A percentile compares a stretch with the other conserved stretches of the same genome.
These are phyloP conservation scores for Pleurotus ostreatus DNA, from an alignment of 768 basidiomycete species.

Conservation along the genomic window DNA sequence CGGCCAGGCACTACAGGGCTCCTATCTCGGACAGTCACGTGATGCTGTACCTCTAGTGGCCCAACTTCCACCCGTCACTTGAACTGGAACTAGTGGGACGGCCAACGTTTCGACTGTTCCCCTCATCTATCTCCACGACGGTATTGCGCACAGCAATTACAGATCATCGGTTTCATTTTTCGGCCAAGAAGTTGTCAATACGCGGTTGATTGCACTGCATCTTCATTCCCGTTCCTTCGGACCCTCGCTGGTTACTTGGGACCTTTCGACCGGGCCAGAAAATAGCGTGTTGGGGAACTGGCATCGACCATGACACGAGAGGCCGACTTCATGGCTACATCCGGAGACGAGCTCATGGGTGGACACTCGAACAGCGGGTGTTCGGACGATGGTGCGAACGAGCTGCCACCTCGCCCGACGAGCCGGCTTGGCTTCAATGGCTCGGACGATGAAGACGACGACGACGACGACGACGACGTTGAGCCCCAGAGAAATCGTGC, in stretches of 20 bases:
- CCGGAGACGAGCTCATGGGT: slow-evolving; percentile 13
- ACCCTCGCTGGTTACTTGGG: neutral
- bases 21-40: neutral
- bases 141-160: neutral
- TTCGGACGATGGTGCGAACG: slow-evolving; percentile 13
- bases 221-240: neutral
- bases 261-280: neutral
- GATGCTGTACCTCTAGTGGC: neutral
- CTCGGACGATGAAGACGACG: slow-evolving; percentile 7
- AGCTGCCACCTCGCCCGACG: slow-evolving; percentile 39
- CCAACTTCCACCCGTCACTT: neutral
- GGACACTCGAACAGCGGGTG: slow-evolving; percentile 12
- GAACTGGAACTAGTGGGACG: neutral
- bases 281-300: neutral
- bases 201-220: neutral
- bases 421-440: slow-evolving; percentile 47
- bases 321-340: neutral
- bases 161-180: neutral
- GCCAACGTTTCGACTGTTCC: neutral
- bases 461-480: neutral
- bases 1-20: too few relatives aligned
- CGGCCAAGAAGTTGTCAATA: neutral
- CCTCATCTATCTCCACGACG: neutral
- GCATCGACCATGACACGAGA: neutral
- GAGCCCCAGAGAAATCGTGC: neutral